phyloP scores from a whole-genome alignment of 345 rosid genomes.

The Geranium rotundifolium region DNA sequence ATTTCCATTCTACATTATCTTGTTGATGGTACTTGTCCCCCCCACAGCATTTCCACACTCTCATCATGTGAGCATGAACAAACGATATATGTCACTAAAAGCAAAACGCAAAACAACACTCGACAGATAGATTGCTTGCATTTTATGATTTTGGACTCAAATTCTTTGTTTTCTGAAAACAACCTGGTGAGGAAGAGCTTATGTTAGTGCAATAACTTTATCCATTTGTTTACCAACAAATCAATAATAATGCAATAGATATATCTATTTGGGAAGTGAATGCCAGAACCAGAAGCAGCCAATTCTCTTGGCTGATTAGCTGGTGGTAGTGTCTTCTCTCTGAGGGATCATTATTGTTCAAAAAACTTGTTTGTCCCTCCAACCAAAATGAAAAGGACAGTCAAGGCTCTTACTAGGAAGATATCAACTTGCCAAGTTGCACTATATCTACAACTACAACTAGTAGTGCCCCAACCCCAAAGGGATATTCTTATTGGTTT shows the following conservation, averaged over 20 bases:
- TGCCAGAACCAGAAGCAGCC: background rate
- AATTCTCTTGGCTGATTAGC: background rate
- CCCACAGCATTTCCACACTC: too few relatives aligned
- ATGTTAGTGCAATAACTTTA: background rate
- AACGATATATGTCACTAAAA: background rate
- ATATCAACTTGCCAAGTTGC: background rate
- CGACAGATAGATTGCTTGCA: too few relatives aligned
- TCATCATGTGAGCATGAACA: too few relatives aligned
- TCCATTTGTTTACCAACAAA: background rate
- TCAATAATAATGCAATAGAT: background rate
- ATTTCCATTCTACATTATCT: background rate
- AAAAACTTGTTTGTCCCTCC: background rate
- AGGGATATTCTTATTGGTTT: background rate
- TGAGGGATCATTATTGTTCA: background rate
- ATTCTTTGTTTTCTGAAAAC: too few relatives aligned
- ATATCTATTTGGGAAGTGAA: background rate
- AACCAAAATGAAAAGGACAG: background rate
- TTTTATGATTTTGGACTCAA: too few relatives aligned
- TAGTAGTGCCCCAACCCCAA: background rate
- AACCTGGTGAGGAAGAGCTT: too few relatives aligned
- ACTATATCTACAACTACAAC: background rate
- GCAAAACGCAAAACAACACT: too few relatives aligned
- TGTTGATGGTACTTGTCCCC: too few relatives aligned
- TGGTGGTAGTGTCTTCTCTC: background rate
- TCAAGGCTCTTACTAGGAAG: background rate